Conservation (phyloP, 2,329 filamentous ascomycete genomes). For the Acrodontium crateriforme region DNA sequence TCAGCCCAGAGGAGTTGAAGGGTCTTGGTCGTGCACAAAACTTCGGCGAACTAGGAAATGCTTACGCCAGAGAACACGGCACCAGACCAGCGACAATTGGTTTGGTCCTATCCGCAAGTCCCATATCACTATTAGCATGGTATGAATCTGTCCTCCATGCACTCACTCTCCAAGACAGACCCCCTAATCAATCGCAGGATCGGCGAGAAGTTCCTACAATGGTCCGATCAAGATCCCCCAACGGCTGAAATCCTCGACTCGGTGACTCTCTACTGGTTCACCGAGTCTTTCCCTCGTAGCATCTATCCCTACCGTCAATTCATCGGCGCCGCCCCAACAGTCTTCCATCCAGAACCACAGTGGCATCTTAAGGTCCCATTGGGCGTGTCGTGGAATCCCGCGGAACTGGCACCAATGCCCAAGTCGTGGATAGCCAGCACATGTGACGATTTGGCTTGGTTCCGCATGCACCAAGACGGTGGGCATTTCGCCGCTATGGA, state of each 20-base stretch:
- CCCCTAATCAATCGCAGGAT: constrained; percentile 29
- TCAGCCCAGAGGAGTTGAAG: constrained; percentile 11
- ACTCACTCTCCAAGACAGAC: constrained; percentile 2
- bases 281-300: constrained; percentile 22
- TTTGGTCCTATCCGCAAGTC: constrained; percentile 37
- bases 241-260: constrained; percentile 33
- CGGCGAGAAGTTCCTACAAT: constrained; percentile 43
- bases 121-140: constrained; percentile 43
- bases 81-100: constrained; percentile 43
- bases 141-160: constrained; percentile 1
- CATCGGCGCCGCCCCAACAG: constrained; percentile 11
- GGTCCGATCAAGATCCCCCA: constrained; percentile 33
- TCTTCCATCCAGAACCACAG: constrained; percentile 14
- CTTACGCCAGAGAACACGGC: constrained; percentile 40
- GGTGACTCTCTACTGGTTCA: constrained; percentile 43
- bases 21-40: constrained; percentile 11
- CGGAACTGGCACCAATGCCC: constrained; percentile 27
- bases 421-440: constrained; percentile 24
- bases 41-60: constrained; percentile 25
- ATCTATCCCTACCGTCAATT: constrained; percentile 38
- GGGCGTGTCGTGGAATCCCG: constrained; percentile 31
- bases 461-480: constrained; percentile 24
- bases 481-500: constrained; percentile 28
- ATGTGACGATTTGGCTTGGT: constrained; percentile 27
- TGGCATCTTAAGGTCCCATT: constrained; percentile 26